Conservation (phyloP, 805 yeast genomes). For the Brettanomyces naardenensis region DNA sequence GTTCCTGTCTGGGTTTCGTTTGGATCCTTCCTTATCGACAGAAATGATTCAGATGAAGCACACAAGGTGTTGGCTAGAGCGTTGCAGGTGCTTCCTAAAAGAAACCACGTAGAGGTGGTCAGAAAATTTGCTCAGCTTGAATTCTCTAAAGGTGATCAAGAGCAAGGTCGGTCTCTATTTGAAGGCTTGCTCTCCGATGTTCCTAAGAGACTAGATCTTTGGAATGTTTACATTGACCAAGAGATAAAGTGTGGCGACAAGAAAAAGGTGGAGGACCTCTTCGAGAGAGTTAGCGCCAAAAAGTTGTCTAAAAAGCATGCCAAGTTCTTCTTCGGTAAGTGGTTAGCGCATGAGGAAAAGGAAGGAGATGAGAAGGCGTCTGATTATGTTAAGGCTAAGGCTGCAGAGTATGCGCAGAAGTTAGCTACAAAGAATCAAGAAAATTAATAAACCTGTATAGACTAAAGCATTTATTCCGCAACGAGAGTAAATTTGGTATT, state of each 20-base stretch:
- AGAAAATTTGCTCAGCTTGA: conserved; percentile 86
- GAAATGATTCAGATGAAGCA: conserved; percentile 48
- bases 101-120: conserved; percentile 71
- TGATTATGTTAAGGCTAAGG: conserved; percentile 86
- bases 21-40: conserved; percentile 67
- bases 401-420: conserved; percentile 53
- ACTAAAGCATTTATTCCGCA: too few species aligned
- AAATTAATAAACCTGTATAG: not conserved
- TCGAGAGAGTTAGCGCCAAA: conserved; percentile 66
- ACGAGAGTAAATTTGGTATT: too few species aligned
- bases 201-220: conserved; percentile 85
- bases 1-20: conserved; percentile 74
- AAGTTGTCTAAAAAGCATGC: conserved; percentile 84
- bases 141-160: conserved; percentile 80
- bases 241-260: conserved; percentile 70
- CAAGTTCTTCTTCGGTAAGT: conserved; percentile 87
- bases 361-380: conserved; percentile 58
- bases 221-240: conserved; percentile 94
- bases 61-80: conserved; percentile 72
- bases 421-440: conserved; percentile 11
- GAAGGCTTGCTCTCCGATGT: conserved; percentile 88
- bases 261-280: conserved; percentile 64
- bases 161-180: conserved; percentile 89
- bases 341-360: conserved; percentile 76
- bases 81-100: conserved; percentile 59